phyloP scores from a whole-genome alignment of 768 basidiomycete species.

The Suillus occidentalis region DNA sequence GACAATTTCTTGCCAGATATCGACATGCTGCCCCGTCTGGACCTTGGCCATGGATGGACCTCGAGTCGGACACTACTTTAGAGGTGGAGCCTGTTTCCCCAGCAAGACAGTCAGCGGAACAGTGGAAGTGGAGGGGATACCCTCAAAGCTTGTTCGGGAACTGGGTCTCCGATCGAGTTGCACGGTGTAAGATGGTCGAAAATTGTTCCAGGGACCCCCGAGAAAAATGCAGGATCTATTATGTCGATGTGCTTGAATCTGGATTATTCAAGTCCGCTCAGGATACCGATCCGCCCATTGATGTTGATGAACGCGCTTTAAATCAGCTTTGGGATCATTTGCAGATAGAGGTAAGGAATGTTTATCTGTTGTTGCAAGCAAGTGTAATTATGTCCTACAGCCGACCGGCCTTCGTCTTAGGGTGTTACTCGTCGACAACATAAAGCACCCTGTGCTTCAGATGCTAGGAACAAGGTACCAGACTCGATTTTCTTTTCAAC shows the following conservation, averaged over 20 bases:
- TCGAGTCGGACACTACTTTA: background rate
- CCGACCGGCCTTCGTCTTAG: constrained; percentile 20
- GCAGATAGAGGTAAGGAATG: constrained; percentile 14
- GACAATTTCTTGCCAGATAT: constrained; percentile 6
- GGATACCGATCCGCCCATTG: constrained; percentile 1
- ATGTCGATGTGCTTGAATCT: constrained; percentile 39
- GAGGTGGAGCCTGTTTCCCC: constrained; percentile 13
- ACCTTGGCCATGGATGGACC: constrained; percentile 35
- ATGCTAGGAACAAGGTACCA: constrained; percentile 51
- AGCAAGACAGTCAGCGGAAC: background rate
- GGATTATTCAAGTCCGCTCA: constrained; percentile 29
- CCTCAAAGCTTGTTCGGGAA: constrained; percentile 38
- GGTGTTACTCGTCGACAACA: constrained; percentile 42
- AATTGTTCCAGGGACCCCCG: constrained; percentile 9
- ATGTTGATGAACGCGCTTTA: constrained; percentile 14
- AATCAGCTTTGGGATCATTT: constrained; percentile 23
- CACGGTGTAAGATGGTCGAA: constrained; percentile 25
- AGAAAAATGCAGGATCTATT: constrained; percentile 20
- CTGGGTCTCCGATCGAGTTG: constrained; percentile 43
- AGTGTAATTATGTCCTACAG: constrained; percentile 4
- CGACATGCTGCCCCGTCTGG: constrained; percentile 24
- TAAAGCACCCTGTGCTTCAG: constrained; percentile 47
- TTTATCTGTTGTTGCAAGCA: background rate
- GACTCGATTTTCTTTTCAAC: background rate
- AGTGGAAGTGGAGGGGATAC: constrained; percentile 32